Conservation (phyloP, 352 stramenopile genomes). For the Elongisporangium anandrum region DNA sequence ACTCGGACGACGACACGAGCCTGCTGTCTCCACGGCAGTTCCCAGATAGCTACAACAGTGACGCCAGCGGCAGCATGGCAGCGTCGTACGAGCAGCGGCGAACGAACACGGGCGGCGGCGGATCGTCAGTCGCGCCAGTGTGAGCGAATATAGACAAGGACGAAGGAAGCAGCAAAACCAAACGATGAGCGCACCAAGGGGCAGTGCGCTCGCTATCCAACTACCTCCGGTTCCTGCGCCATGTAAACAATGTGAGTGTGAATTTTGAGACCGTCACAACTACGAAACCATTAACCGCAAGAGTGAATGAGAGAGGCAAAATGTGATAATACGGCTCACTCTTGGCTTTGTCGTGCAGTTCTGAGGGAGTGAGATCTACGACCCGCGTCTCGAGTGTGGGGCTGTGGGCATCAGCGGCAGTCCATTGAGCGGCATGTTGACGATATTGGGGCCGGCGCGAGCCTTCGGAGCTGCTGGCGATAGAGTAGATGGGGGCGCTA, state of each 20-base stretch:
- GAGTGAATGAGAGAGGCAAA: neutral
- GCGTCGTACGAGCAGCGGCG: slow-evolving; percentile 11
- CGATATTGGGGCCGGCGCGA: slow-evolving; percentile 8
- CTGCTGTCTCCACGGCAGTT: slow-evolving; percentile 57
- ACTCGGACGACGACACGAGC: slow-evolving; percentile 69
- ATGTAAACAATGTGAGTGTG: neutral
- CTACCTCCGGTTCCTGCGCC: neutral
- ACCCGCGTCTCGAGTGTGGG: slow-evolving; percentile 8
- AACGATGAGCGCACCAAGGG: neutral
- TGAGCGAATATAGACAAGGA: neutral
- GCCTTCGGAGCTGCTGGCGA: slow-evolving; percentile 8
- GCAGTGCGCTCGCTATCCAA: neutral
- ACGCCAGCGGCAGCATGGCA: slow-evolving; percentile 33
- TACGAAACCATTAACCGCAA: neutral
- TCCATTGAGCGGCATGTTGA: slow-evolving; percentile 62
- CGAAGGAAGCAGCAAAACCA: neutral
- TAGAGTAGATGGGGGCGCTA: neutral
- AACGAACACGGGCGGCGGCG: neutral
- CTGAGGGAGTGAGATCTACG: neutral
- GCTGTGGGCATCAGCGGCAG: slow-evolving; percentile 31
- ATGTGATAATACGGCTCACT: neutral
- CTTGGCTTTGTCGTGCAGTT: neutral
- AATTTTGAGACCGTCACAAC: neutral
- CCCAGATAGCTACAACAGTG: slow-evolving; percentile 64
- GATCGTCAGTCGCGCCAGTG: neutral